These are phyloP conservation scores for Fonsecaea nubica DNA, from an alignment of 2,329 filamentous ascomycete genomes.

Conservation along the genomic window DNA sequence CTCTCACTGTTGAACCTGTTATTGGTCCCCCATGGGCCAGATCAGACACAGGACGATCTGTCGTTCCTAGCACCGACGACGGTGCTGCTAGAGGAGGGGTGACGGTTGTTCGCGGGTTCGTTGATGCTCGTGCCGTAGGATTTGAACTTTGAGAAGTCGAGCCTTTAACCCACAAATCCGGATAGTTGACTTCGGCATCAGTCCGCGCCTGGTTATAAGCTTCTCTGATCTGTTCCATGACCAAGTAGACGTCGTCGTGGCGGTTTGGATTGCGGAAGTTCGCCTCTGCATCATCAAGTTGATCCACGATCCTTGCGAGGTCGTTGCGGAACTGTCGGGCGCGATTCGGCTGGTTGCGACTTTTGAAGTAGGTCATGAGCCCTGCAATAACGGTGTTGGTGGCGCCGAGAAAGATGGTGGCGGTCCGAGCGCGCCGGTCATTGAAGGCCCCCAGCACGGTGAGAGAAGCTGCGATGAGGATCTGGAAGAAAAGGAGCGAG, in stretches of 20 bases:
- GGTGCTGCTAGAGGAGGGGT: slow-evolving; percentile 1
- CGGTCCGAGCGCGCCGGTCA: slow-evolving; percentile 21
- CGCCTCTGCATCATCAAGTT: slow-evolving; percentile 29
- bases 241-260: slow-evolving; percentile 11
- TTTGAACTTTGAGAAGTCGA: slow-evolving; percentile 9
- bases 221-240: slow-evolving; percentile 21
- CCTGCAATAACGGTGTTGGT: slow-evolving; percentile 31
- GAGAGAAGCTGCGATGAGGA: slow-evolving; percentile 26
- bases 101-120: neutral
- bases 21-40: neutral
- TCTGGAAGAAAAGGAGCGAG: slow-evolving; percentile 28
- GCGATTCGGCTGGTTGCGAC: slow-evolving; percentile 32
- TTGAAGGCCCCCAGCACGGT: slow-evolving; percentile 30
- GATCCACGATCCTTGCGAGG: slow-evolving; percentile 22
- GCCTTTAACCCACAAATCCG: slow-evolving; percentile 28
- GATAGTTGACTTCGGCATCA: slow-evolving; percentile 31
- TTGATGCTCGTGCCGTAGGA: neutral
- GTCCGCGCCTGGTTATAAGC: slow-evolving; percentile 23
- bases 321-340: slow-evolving; percentile 31
- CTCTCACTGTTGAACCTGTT: neutral
- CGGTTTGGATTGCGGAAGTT: slow-evolving; percentile 21
- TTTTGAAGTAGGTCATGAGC: slow-evolving; percentile 32
- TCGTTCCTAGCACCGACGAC: neutral
- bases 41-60: neutral
- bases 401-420: slow-evolving; percentile 30